Conservation (phyloP, 768 basidiomycete genomes). For the Paxillus ammoniavirescens region DNA sequence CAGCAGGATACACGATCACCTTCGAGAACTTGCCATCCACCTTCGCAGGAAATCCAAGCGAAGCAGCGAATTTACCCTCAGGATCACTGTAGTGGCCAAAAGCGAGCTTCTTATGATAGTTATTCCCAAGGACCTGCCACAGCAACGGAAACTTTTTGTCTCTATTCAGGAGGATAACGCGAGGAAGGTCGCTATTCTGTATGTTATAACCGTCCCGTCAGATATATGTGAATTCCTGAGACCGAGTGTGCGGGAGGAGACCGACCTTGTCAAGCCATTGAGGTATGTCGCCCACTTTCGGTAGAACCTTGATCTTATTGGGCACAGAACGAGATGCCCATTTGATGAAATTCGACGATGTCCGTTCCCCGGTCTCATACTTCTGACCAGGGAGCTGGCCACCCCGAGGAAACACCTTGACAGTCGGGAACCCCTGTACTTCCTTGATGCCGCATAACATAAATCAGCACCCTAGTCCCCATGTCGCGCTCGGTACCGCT, state of each 20-base stretch:
- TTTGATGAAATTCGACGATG: conserved; percentile 68
- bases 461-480: neutral
- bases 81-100: conserved; percentile 68
- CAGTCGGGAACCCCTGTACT: conserved; percentile 89
- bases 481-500: no score
- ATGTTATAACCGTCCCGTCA: neutral
- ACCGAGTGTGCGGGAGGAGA: neutral
- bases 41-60: conserved; percentile 57
- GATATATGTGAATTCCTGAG: neutral
- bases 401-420: conserved; percentile 89
- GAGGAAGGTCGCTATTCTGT: conserved; percentile 44
- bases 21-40: conserved; percentile 55
- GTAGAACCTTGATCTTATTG: conserved; percentile 61
- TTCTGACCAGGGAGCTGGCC: conserved; percentile 55
- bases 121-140: conserved; percentile 79
- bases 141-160: conserved; percentile 74
- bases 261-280: conserved; percentile 71
- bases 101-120: conserved; percentile 59
- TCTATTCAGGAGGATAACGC: conserved; percentile 70
- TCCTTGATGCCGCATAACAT: conserved; percentile 38
- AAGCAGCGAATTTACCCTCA: conserved; percentile 54
- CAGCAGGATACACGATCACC: conserved; percentile 68
- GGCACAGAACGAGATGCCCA: conserved; percentile 77
- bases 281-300: conserved; percentile 52
- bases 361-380: conserved; percentile 70